phyloP scores from a whole-genome alignment of 2,329 filamentous ascomycete genomes.

The Coniochaeta pulveracea region DNA sequence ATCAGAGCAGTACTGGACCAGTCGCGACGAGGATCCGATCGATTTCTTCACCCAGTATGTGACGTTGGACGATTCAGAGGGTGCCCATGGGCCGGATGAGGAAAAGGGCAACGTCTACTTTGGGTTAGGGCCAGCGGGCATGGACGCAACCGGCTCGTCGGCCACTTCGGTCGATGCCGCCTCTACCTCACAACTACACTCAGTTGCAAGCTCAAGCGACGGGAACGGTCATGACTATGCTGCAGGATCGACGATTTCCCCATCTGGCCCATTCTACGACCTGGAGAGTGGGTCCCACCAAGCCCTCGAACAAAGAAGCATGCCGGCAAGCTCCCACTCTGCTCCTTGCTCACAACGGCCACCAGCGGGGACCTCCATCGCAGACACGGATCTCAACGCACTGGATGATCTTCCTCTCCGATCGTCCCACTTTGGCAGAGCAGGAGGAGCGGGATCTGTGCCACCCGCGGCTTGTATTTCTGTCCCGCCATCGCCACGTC shows the following conservation, averaged over 20 bases:
- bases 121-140: slow-evolving; percentile 8
- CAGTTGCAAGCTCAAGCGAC: not conserved
- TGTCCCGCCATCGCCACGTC: too few relatives aligned
- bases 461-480: too few relatives aligned
- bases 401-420: slow-evolving; percentile 21
- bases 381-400: slow-evolving; percentile 19
- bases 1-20: slow-evolving; percentile 9
- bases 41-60: slow-evolving; percentile 17
- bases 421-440: too few relatives aligned
- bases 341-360: not conserved
- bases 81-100: slow-evolving; percentile 5
- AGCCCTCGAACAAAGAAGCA: not conserved
- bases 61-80: slow-evolving; percentile 12
- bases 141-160: slow-evolving; percentile 10
- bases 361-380: slow-evolving; percentile 13
- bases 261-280: not conserved
- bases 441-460: too few relatives aligned
- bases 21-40: slow-evolving; percentile 8
- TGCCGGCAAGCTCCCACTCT: not conserved
- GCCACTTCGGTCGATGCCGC: slow-evolving; percentile 4
- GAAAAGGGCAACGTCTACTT: slow-evolving; percentile 8
- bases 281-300: not conserved
- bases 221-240: too few relatives aligned
- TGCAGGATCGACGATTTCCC: not conserved
- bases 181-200: not conserved